Percentiles rank a stretch among this genome's conserved stretches.
phyloP scores from a whole-genome alignment of 768 basidiomycete genomes.

The Galerina sulciceps region DNA sequence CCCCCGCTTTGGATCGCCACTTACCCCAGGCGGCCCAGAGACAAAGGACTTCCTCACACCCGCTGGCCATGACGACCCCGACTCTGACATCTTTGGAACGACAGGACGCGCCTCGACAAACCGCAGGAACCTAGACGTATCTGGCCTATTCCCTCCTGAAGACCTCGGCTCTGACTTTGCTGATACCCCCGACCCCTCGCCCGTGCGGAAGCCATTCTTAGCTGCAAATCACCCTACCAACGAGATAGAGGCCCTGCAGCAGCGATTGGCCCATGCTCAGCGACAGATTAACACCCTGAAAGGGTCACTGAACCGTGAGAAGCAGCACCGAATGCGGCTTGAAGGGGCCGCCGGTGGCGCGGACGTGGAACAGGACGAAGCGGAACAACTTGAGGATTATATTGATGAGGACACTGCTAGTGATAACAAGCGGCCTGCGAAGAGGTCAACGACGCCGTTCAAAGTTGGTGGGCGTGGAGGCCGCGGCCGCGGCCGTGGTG shows the following conservation, averaged over 20 bases:
- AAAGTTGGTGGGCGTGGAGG: constrained; percentile 50
- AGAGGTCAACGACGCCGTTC: constrained; percentile 56
- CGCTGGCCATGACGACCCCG: constrained; percentile 53
- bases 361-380: constrained; percentile 45
- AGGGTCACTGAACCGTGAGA: constrained; percentile 79
- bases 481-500: constrained; percentile 54
- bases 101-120: constrained; percentile 67
- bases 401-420: constrained; percentile 49
- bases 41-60: constrained; percentile 60
- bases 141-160: constrained; percentile 42
- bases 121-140: constrained; percentile 54
- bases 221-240: constrained; percentile 76
- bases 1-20: constrained; percentile 71
- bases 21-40: constrained; percentile 64
- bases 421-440: constrained; percentile 35
- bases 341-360: constrained; percentile 36
- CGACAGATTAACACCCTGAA: constrained; percentile 84
- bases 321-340: constrained; percentile 66
- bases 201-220: constrained; percentile 56
- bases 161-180: constrained; percentile 49
- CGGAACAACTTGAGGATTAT: constrained; percentile 43
- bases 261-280: constrained; percentile 84
- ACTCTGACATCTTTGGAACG: constrained; percentile 70
- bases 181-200: constrained; percentile 68
- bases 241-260: constrained; percentile 82